Conservation (phyloP, 108 stramenopile genomes). For the Asterionellopsis glacialis region DNA sequence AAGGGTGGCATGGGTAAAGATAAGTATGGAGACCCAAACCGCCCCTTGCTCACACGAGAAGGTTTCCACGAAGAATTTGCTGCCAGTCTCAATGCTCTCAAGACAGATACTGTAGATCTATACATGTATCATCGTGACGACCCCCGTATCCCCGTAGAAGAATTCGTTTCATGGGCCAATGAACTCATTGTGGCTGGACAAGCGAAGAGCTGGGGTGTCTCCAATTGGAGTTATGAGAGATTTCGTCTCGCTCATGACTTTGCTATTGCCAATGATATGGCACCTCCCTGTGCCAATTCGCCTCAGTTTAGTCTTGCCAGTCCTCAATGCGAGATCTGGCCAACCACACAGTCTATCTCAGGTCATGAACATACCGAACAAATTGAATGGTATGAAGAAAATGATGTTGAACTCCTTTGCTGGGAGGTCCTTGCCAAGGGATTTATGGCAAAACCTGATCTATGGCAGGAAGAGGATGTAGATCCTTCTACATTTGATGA, state of each 20-base stretch:
- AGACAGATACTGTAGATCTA: slow-evolving; percentile 6
- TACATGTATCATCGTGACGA: slow-evolving; percentile 18
- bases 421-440: slow-evolving; percentile 15
- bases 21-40: slow-evolving; percentile 7
- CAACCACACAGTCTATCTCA: slow-evolving; percentile 1
- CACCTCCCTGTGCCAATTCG: slow-evolving; percentile 8
- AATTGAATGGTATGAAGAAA: slow-evolving; percentile 11
- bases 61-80: slow-evolving; percentile 4
- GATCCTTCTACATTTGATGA: slow-evolving; percentile 2
- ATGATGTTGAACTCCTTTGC: slow-evolving; percentile 7
- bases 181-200: slow-evolving; percentile 1
- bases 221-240: slow-evolving; percentile 11
- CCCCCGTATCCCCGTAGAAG: slow-evolving; percentile 2
- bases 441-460: slow-evolving; percentile 8
- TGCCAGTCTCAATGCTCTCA: slow-evolving; percentile 2
- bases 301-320: slow-evolving; percentile 8
- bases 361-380: background rate
- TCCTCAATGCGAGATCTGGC: slow-evolving; percentile 10
- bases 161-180: slow-evolving; percentile 4
- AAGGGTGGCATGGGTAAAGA: slow-evolving; percentile 12
- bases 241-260: slow-evolving; percentile 4
- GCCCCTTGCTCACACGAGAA: slow-evolving; percentile 4
- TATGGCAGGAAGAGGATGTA: slow-evolving; percentile 5
- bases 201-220: slow-evolving; percentile 3
- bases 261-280: slow-evolving; percentile 5